A percentile compares a stretch with the other conserved stretches of the same genome.
phyloP scores from a whole-genome alignment of 2,329 filamentous ascomycete genomes.

The Sordariomycetes sp. region DNA sequence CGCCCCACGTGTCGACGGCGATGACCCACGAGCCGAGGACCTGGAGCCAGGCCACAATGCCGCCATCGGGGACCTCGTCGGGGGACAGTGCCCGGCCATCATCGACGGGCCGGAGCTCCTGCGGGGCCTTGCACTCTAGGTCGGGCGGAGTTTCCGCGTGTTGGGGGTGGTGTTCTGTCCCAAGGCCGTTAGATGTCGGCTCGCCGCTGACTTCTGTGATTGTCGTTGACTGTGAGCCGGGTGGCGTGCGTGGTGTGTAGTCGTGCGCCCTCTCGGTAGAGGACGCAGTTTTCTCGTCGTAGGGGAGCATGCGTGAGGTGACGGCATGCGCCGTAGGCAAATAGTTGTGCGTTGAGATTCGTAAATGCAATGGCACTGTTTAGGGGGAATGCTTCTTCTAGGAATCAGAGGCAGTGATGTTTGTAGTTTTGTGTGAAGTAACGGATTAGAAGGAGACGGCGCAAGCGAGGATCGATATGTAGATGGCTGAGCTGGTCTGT shows the following conservation, averaged over 20 bases:
- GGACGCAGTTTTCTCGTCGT: constrained; percentile 6
- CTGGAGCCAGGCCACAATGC: constrained; percentile 67
- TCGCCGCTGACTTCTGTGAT: not conserved
- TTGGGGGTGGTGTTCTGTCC: too few relatives aligned
- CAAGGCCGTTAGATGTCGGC: not conserved
- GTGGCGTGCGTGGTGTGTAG: not conserved
- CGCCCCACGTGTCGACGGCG: constrained; percentile 11
- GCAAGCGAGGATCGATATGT: too few relatives aligned
- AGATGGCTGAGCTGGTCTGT: not conserved
- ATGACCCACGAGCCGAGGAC: constrained; percentile 64
- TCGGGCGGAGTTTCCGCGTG: not conserved
- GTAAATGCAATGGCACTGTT: not conserved
- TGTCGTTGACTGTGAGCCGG: not conserved
- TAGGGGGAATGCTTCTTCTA: not conserved
- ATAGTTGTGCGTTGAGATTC: not conserved
- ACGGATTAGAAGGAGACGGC: too few relatives aligned
- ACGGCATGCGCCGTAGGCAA: not conserved
- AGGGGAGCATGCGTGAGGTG: not conserved
- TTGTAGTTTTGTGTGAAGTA: too few relatives aligned
- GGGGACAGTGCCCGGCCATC: constrained; percentile 10
- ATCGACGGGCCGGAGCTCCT: not conserved
- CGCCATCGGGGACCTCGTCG: constrained; percentile 69
- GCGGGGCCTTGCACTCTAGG: not conserved
- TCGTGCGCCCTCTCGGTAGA: not conserved
- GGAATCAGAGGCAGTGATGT: not conserved